phyloP scores from a whole-genome alignment of 2,329 filamentous ascomycete genomes.

The Sarocladium brachiariae region DNA sequence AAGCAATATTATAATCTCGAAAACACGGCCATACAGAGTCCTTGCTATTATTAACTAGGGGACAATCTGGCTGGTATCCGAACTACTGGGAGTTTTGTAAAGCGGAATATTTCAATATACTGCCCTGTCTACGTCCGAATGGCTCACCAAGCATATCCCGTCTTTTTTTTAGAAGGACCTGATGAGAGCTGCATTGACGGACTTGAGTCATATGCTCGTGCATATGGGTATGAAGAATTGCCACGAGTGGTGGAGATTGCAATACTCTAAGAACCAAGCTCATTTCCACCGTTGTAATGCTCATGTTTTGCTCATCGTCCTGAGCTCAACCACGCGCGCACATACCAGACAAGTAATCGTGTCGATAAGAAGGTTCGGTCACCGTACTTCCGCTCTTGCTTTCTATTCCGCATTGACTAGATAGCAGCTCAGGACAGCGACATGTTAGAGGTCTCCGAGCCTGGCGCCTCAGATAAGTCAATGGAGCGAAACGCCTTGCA shows the following conservation, averaged over 20 bases:
- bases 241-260: not conserved
- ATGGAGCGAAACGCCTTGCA: not conserved
- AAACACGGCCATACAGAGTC: conserved; percentile 15
- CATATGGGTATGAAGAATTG: not conserved
- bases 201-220: not conserved
- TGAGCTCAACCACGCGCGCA: not conserved
- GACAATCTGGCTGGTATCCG: conserved; percentile 27
- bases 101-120: conserved; percentile 21
- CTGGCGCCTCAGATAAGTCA: not conserved
- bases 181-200: not conserved
- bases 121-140: not conserved
- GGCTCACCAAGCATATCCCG: conserved; percentile 2
- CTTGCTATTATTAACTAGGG: conserved; percentile 25
- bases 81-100: conserved; percentile 27
- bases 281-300: not conserved
- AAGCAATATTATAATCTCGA: conserved; percentile 21
- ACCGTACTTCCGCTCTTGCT: not conserved
- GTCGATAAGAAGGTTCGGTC: not conserved
- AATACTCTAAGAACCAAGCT: not conserved
- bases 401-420: not conserved
- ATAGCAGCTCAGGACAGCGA: not conserved
- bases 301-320: not conserved
- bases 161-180: not conserved
- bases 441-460: not conserved
- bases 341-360: not conserved